Evolutionary conservation across 345 rosid genomes (phyloP).

Genomic region (Rubroshorea leprosula): DNA sequence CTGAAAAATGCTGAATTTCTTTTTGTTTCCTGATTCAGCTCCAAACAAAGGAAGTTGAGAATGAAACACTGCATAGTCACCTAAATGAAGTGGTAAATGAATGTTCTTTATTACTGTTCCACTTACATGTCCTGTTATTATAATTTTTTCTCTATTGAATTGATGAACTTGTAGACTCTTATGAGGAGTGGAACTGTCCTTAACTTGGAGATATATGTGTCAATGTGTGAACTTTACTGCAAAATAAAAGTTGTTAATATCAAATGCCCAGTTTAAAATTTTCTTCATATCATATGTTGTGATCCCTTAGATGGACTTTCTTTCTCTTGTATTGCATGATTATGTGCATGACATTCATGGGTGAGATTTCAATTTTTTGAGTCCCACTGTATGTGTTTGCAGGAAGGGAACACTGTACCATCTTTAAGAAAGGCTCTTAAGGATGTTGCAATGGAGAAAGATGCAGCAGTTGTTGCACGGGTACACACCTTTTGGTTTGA

Average conservation of each 20-base stretch:
- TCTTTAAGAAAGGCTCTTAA: constrained; percentile 88
- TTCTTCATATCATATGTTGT: no score
- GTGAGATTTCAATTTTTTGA: not conserved
- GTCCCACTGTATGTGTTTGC: constrained; percentile 16
- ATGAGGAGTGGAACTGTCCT: not conserved
- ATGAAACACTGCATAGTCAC: constrained; percentile 44
- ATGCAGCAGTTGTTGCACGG: constrained; percentile 95
- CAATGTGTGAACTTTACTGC: not conserved
- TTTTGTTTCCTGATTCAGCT: constrained; percentile 38
- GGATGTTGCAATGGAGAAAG: constrained; percentile 98
- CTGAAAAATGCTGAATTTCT: constrained; percentile 16
- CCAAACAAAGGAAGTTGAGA: constrained; percentile 56
- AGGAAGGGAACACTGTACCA: constrained; percentile 87
- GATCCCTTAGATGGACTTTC: no score
- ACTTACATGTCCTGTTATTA: not conserved
- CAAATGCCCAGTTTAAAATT: no score
- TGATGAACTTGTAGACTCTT: not conserved
- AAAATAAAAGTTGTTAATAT: no score
- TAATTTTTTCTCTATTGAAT: no score
- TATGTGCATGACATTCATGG: not conserved
- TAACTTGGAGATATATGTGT: not conserved
- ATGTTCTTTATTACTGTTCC: not conserved
- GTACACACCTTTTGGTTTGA: constrained; percentile 25
- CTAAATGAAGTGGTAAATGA: constrained; percentile 60
- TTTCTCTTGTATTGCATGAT: not conserved